Conservation (phyloP, 1,284 basidiomycete genomes). For the Marasmius oreades region DNA sequence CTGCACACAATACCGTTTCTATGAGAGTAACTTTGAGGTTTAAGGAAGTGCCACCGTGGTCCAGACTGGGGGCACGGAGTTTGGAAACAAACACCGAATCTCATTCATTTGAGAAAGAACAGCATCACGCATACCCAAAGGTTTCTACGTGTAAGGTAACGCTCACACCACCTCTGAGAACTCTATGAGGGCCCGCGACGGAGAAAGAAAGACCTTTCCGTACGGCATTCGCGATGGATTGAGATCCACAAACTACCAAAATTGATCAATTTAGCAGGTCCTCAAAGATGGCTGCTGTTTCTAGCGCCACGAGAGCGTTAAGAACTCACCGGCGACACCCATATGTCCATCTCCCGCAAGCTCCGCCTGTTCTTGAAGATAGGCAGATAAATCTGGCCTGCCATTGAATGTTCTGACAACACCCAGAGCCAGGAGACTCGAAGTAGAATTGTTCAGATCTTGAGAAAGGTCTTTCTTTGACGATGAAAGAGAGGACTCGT, state of each 20-base stretch:
- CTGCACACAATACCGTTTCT: no score
- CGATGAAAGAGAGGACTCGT: background rate
- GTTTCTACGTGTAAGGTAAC: constrained; percentile 45
- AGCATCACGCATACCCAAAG: constrained; percentile 30
- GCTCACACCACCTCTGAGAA: constrained; percentile 39
- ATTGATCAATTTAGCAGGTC: background rate
- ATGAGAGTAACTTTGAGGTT: no score
- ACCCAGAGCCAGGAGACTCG: background rate
- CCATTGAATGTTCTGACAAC: background rate
- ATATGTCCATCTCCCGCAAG: constrained; percentile 23
- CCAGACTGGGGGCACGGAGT: no score
- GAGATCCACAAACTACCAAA: constrained; percentile 44
- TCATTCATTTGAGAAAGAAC: no score
- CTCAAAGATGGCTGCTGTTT: background rate
- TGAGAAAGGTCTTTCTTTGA: background rate
- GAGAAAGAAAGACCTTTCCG: constrained; percentile 34
- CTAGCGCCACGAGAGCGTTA: background rate
- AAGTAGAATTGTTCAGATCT: background rate
- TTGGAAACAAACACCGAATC: no score
- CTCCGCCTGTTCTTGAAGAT: constrained; percentile 26
- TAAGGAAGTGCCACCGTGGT: no score
- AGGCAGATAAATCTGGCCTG: constrained; percentile 18
- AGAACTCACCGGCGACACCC: constrained; percentile 37
- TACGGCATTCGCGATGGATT: constrained; percentile 34
- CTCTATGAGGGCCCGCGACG: constrained; percentile 26